Evolutionary conservation across 208 protist genomes (phyloP), one percentile per base, ranked within the genome.

Genomic region (Trypanosoma caninum): DNA sequence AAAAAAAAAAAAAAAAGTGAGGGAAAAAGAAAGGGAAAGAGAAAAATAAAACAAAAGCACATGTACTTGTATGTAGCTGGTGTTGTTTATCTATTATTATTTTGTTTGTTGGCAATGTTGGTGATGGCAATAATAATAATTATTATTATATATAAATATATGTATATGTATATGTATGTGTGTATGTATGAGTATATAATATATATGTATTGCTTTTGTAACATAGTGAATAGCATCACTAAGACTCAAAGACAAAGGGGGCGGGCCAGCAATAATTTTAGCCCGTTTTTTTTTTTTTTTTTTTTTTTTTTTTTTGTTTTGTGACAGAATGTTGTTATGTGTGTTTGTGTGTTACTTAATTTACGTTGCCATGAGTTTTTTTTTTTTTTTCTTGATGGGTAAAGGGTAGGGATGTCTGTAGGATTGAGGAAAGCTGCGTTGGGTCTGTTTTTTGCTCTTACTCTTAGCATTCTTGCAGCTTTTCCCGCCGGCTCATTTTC

Each of bases 81-180:
- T 22, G 18, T 38, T 10, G 8, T 20, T 31, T n/a, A 45, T 59
- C 5, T n/a, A 4, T 45, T 31, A 14, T 16, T 53, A 33, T 33
- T 53, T 28, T 53, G 22, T 13, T 33, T 53, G 7, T 33, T 5
- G 47, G 25, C 22, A 10, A 8, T 27, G 8, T 48, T 8, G 44
- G 13, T 22, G 13, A 48, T 48, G 7, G 8, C 20, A 27, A 8
- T 22, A 48, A 8, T 22, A 22, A 48, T 20, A 48, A 10, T 22
- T 48, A 48, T 48, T 22, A 22, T 22, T 48, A 48, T 48, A 48
- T 48, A 48, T 48, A 48, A 22, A 48, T 48, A 48, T 48, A 48
- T 48, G 18, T 48, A 48, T 27, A 23, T 48, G 6, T 30, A 41
- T 57, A 30, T 54, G 48, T 38, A 30, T 22, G 25, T 22, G 25